phyloP scores from a whole-genome alignment of 345 rosid genomes.

The Melaleuca quinquenervia region DNA sequence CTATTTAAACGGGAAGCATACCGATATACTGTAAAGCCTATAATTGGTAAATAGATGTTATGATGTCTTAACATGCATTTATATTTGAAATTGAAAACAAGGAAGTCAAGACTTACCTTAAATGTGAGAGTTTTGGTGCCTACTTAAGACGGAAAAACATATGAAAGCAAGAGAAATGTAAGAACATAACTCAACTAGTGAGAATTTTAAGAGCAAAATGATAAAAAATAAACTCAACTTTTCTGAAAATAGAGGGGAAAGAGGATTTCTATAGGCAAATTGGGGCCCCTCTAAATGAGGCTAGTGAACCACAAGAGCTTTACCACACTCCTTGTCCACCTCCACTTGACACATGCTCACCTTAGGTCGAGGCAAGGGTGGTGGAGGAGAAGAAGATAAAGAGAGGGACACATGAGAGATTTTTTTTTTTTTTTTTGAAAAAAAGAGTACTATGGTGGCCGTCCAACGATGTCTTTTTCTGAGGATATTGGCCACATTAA shows the following conservation, averaged over 20 bases:
- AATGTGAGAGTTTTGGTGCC: neutral
- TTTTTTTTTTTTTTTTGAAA: no score
- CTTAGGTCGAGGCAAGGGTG: no score
- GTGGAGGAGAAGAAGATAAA: no score
- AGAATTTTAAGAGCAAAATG: neutral
- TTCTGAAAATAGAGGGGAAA: neutral
- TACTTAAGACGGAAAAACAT: neutral
- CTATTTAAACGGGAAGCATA: neutral
- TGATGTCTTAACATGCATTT: neutral
- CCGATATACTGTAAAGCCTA: neutral
- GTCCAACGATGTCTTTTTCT: no score
- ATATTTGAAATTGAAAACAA: neutral
- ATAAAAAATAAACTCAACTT: neutral
- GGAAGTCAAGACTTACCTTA: neutral
- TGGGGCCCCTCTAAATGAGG: no score
- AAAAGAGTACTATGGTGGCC: no score
- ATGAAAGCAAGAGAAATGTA: neutral
- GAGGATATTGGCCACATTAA: no score
- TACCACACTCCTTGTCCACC: no score
- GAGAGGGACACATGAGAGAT: no score
- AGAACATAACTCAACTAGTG: neutral
- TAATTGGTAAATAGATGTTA: neutral
- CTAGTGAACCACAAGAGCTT: no score
- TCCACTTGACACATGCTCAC: neutral
- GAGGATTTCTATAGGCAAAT: neutral